Percentiles rank a stretch among this genome's conserved stretches.
Evolutionary conservation across 129 eudicot species (phyloP).

Genomic region (Erigeron canadensis): DNA sequence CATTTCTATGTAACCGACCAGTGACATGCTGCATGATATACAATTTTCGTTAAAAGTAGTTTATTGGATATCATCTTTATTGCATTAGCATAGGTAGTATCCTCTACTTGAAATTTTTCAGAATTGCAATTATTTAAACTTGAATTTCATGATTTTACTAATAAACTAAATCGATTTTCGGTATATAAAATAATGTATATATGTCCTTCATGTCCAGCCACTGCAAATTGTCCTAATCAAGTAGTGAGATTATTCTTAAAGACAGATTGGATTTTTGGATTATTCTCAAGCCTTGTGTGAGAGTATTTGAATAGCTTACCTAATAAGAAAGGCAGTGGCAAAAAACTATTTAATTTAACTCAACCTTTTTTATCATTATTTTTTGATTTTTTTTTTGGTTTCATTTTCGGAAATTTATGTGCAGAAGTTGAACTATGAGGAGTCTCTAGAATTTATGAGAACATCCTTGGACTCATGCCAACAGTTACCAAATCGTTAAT

Average conservation of each 20-base stretch:
- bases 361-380: slow-evolving; percentile 16
- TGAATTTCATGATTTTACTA: no score
- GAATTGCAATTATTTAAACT: slow-evolving; percentile 72
- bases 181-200: no score
- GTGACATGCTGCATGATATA: slow-evolving; percentile 28
- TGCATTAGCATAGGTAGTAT: slow-evolving; percentile 63
- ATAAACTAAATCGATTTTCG: no score
- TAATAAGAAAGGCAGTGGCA: no score
- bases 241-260: no score
- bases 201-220: no score
- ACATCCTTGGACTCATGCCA: slow-evolving; percentile 67
- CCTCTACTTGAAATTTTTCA: slow-evolving; percentile 84
- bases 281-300: no score
- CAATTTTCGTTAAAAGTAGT: slow-evolving; percentile 29
- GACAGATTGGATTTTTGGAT: no score
- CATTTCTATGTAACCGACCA: slow-evolving; percentile 17
- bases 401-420: slow-evolving; percentile 29
- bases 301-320: no score
- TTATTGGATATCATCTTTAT: slow-evolving; percentile 49
- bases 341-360: no score
- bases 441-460: slow-evolving; percentile 71
- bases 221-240: no score
- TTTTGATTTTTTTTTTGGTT: background rate
- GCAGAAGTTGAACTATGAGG: slow-evolving; percentile 67
- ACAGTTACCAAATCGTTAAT: slow-evolving; percentile 63